Base-by-base conservation (phyloP, 2,329 filamentous ascomycete genomes). In the Arthroderma sp. region DNA sequence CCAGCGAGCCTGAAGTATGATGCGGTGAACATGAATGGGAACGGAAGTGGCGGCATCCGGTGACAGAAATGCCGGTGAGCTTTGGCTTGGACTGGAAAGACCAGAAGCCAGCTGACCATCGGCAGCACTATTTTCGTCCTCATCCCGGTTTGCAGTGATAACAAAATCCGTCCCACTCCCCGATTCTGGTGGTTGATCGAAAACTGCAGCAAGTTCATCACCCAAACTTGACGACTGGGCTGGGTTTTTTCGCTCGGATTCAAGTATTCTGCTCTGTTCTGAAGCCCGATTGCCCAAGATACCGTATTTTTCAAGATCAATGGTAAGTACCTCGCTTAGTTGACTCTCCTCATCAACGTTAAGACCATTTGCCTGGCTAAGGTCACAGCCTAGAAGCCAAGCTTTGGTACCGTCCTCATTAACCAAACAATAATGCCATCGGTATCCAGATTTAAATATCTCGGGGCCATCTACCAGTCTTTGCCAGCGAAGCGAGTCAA, bases 391-490 rank as follows among this genome's bases (percentile, higher is more conserved):
- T n/a, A 98, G 73, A 27, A 98, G 71, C 88, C 91, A 98, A 5
- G 87, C 91, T 60, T 94, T 94, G 5, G 91, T 95, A 4, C 89
- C 89, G 55, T 94, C 85, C 49, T 91, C 81, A 59, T 95, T 93
- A 65, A 95, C 83, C 3, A 87, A 94, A 61, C 91, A 96, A 60
- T 98, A 98, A 62, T 96, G 89, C 91, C 91, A 98, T 48, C 89
- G 79, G 61, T 91, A 96, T n/a, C 83, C 85, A 0, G 80, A 71
- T 53, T 84, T 84, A 66, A 95, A 98, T 31, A 98, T 81, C 59
- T 98, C 91, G 41, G 85, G 83, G 3, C 91, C 91, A 57, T 95
- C 89, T 1, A 89, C 91, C 11, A 98, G 72, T 59, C 88, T 93
- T 62, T 94, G 87, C 91, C 91, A 98, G 40, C 88, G 81, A 41